These are phyloP conservation scores for Penicillium sp. DNA, from an alignment of 2,329 filamentous ascomycete genomes.

Conservation along the genomic window DNA sequence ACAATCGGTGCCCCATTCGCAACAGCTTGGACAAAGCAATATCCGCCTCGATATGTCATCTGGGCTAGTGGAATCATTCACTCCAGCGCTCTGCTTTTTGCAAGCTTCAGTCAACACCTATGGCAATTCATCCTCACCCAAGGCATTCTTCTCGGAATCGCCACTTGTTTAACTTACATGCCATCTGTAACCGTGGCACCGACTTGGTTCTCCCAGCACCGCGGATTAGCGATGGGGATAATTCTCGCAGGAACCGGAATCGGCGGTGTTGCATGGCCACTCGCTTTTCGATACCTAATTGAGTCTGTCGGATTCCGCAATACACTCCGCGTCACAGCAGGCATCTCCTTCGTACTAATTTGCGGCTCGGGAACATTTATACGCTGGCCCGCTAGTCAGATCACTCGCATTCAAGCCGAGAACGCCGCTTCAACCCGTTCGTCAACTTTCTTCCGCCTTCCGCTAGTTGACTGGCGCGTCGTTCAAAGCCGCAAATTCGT, in stretches of 20 bases:
- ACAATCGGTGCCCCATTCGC: conserved; percentile 36
- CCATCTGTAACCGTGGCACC: conserved; percentile 39
- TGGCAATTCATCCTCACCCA: conserved; percentile 36
- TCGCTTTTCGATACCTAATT: conserved; percentile 31
- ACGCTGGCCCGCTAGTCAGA: conserved; percentile 27
- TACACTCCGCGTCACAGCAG: conserved; percentile 35
- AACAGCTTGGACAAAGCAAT: conserved; percentile 36
- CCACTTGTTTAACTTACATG: conserved; percentile 38
- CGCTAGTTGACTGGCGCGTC: conserved; percentile 36
- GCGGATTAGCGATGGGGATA: conserved; percentile 41
- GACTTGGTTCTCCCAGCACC: conserved; percentile 36
- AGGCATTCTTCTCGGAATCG: conserved; percentile 39
- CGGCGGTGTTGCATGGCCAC: conserved; percentile 40
- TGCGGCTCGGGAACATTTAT: conserved; percentile 23
- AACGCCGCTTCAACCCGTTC: conserved; percentile 15
- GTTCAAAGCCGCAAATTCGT: conserved; percentile 35
- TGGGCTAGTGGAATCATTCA: conserved; percentile 32
- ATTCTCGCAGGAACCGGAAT: conserved; percentile 40
- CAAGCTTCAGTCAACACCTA: conserved; percentile 33
- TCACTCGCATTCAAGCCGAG: conserved; percentile 17
- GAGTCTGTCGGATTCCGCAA: conserved; percentile 38
- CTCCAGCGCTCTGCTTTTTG: conserved; percentile 28
- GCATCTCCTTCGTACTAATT: conserved; percentile 32
- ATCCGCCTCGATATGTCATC: conserved; percentile 30
- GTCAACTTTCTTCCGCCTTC: conserved; percentile 23